These are phyloP conservation scores for Auricularia auricula-judae DNA, from an alignment of 768 basidiomycete genomes.

Conservation along the genomic window DNA sequence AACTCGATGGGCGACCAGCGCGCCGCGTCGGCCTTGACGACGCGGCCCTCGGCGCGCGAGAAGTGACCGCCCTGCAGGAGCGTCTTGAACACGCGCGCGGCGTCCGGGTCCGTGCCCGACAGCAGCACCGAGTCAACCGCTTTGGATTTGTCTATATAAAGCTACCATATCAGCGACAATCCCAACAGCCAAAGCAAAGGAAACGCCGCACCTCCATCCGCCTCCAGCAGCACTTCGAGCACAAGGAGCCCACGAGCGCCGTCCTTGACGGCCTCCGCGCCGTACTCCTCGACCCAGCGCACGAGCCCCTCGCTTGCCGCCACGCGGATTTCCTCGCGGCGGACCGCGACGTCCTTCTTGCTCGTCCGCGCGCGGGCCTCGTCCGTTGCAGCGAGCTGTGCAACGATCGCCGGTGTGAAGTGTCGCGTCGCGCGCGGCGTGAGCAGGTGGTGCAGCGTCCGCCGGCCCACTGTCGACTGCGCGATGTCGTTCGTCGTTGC, in stretches of 20 bases:
- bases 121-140: conserved; percentile 51
- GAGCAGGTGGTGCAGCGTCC: conserved; percentile 73
- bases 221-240: conserved; percentile 72
- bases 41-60: conserved; percentile 43
- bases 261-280: conserved; percentile 52
- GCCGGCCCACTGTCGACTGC: conserved; percentile 40
- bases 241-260: conserved; percentile 72
- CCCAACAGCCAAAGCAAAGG: background rate
- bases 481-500: conserved; percentile 2
- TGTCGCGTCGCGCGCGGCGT: conserved; percentile 75
- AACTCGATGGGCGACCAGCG: conserved; percentile 51
- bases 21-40: conserved; percentile 33
- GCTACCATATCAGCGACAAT: background rate
- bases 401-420: conserved; percentile 76
- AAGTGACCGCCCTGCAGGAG: conserved; percentile 89
- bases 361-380: conserved; percentile 56
- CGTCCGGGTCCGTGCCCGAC: conserved; percentile 42
- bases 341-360: conserved; percentile 60
- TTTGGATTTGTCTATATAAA: conserved; percentile 50
- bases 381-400: conserved; percentile 65
- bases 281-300: conserved; percentile 55
- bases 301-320: conserved; percentile 68
- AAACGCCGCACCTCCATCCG: conserved; percentile 61
- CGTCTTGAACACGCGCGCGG: conserved; percentile 71
- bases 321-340: conserved; percentile 60